phyloP scores from a whole-genome alignment of 2,329 filamentous ascomycete genomes.

The Balansia obtecta region DNA sequence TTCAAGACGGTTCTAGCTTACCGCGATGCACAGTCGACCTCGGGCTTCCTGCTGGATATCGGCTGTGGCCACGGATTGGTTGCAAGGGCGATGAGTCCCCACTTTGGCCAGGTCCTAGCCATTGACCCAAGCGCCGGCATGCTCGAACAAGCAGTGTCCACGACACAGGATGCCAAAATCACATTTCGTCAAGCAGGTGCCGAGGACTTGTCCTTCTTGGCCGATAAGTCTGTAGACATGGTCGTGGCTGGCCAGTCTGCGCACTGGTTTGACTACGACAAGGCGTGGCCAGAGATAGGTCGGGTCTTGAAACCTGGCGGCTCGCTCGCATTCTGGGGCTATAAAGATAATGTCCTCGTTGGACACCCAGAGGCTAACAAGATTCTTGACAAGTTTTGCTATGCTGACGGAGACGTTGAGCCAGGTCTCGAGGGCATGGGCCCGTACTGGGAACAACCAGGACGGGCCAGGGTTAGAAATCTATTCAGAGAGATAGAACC shows the following conservation, averaged over 20 bases:
- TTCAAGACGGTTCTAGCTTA: slow-evolving; percentile 42
- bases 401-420: slow-evolving; percentile 33
- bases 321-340: slow-evolving; percentile 53
- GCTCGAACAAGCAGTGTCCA: slow-evolving; percentile 36
- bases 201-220: slow-evolving; percentile 40
- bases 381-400: slow-evolving; percentile 43
- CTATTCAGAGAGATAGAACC: slow-evolving; percentile 39
- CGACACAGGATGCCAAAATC: slow-evolving; percentile 30
- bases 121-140: slow-evolving; percentile 47
- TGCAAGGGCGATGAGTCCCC: slow-evolving; percentile 37
- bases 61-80: slow-evolving; percentile 51
- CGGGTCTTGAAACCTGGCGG: slow-evolving; percentile 42
- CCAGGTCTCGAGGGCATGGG: slow-evolving; percentile 38
- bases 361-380: slow-evolving; percentile 37
- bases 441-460: slow-evolving; percentile 49
- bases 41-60: slow-evolving; percentile 38
- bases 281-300: slow-evolving; percentile 41
- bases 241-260: slow-evolving; percentile 42
- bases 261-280: slow-evolving; percentile 52
- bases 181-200: slow-evolving; percentile 36
- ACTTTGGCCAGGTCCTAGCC: slow-evolving; percentile 38
- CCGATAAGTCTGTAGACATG: slow-evolving; percentile 37
- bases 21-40: slow-evolving; percentile 27
- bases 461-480: slow-evolving; percentile 40
- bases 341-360: slow-evolving; percentile 50